Percentiles rank a stretch among this genome's conserved stretches.
Conservation (phyloP, 306 rosid genomes). For the Vigna hirtella region DNA sequence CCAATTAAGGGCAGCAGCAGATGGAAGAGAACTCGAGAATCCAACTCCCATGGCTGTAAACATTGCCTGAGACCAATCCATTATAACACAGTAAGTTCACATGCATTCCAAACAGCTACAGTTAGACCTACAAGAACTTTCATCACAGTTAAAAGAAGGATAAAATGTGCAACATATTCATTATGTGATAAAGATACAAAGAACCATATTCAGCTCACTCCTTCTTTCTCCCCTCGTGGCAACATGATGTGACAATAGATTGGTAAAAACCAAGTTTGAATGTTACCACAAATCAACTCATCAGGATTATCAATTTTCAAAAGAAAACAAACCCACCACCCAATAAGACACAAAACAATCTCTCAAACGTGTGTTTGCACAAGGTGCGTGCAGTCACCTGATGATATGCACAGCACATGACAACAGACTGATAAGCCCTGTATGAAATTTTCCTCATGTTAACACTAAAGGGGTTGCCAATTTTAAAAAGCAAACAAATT, state of each 20-base stretch:
- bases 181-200: not conserved
- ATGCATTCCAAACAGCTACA: conserved; percentile 18
- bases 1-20: conserved; percentile 97
- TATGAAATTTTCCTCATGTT: conserved; percentile 4
- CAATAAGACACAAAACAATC: not conserved
- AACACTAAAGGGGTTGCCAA: not conserved
- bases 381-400: not conserved
- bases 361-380: not conserved
- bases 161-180: conserved; percentile 27
- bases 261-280: not conserved
- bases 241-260: conserved; percentile 25
- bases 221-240: not conserved
- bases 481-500: conserved; percentile 8
- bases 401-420: not conserved
- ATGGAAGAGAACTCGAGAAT: conserved; percentile 77
- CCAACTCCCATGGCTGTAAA: conserved; percentile 94
- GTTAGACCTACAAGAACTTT: conserved; percentile 14
- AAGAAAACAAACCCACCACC: conserved; percentile 25
- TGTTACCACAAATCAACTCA: conserved; percentile 30
- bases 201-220: not conserved
- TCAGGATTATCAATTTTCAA: conserved; percentile 5
- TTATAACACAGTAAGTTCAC: conserved; percentile 42
- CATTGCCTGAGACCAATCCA: conserved; percentile 77
- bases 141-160: not conserved
- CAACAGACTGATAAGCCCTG: conserved; percentile 13